Base-by-base conservation (phyloP, 169 alveolate genomes). In the Eimeria sp. region DNA sequence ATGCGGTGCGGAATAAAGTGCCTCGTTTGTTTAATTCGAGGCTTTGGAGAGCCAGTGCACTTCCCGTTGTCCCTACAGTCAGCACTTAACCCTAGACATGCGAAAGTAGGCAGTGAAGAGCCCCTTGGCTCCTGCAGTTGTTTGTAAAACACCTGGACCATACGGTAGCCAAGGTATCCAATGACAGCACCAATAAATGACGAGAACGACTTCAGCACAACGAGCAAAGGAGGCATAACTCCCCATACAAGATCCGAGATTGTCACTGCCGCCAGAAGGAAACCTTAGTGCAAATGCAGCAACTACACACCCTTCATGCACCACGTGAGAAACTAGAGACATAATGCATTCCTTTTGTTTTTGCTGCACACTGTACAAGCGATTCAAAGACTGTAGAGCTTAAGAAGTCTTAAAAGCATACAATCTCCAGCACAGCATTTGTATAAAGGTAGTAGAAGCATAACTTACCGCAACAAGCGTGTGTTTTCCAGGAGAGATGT, bases 171-270 rank as follows among this genome's bases (percentile, higher is more conserved):
- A 57, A 63, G 51, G 30, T 43, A 45, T 43, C 93, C 93, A 30
- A 58, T 25, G 47, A n/a, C 65, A 34, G 73, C 72, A 20, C 65
- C 61, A 25, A 43, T 45, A 45, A 87, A n/a, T 3, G 63, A 34
- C 25, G 65, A 22, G 40, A 87, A 43, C n/a, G 93, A 20, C 54
- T 87, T 87, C 49, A 87, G 22, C 27, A 63, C 83, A 30, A 63
- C 43, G 43, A 87, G 61, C 51, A 87, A 22, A 4, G 82, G 82
- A 4, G 93, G 93, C 82, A 87, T 34, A 18, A 49, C 80, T 13
- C 82, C 78, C 93, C 93, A 87, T 20, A 51, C 93, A 16, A 87
- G 9, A 47, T 87, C 93, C 20, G 93, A 87, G 18, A 63, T 14
- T 16, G 82, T 63, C 63, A 63, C 18, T 63, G 65, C 16, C 40